These are phyloP conservation scores for Cladochytrium replicatum DNA, from an alignment of 192 early-diverging fungal species.

Conservation along the genomic window DNA sequence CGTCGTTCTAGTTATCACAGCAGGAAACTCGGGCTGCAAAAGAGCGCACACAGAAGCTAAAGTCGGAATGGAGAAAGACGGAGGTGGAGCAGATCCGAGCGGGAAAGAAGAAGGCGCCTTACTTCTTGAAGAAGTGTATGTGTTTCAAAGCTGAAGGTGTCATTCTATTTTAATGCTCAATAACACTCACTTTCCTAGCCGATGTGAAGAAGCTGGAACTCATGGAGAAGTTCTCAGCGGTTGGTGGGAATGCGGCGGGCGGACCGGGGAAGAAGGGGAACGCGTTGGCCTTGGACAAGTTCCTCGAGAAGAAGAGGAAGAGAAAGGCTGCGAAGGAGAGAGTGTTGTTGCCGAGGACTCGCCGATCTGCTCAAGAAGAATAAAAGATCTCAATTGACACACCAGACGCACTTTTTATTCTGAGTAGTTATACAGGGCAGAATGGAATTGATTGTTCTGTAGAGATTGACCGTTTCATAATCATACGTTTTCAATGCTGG, in stretches of 20 bases:
- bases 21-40: constrained; percentile 19
- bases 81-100: constrained; percentile 69
- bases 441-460: too few species aligned
- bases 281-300: constrained; percentile 65
- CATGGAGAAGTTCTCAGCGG: constrained; percentile 82
- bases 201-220: constrained; percentile 77
- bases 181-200: constrained; percentile 23
- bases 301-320: constrained; percentile 90
- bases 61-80: constrained; percentile 66
- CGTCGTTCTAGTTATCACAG: constrained; percentile 12
- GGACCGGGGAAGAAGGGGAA: too few species aligned
- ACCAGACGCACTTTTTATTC: too few species aligned
- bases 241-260: too few species aligned
- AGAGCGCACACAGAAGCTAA: constrained; percentile 49
- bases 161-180: constrained; percentile 1
- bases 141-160: background rate
- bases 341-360: constrained; percentile 40
- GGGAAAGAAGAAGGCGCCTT: constrained; percentile 78
- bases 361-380: too few species aligned
- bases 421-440: too few species aligned
- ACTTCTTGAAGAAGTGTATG: constrained; percentile 82
- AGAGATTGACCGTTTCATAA: too few species aligned
- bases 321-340: constrained; percentile 84
- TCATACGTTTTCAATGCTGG: too few species aligned
- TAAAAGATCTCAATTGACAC: too few species aligned